Percentiles rank a stretch among this genome's conserved stretches.
These are phyloP conservation scores for Aureobasidium namibiae DNA, from an alignment of 2,329 filamentous ascomycete species.

Conservation along the genomic window DNA sequence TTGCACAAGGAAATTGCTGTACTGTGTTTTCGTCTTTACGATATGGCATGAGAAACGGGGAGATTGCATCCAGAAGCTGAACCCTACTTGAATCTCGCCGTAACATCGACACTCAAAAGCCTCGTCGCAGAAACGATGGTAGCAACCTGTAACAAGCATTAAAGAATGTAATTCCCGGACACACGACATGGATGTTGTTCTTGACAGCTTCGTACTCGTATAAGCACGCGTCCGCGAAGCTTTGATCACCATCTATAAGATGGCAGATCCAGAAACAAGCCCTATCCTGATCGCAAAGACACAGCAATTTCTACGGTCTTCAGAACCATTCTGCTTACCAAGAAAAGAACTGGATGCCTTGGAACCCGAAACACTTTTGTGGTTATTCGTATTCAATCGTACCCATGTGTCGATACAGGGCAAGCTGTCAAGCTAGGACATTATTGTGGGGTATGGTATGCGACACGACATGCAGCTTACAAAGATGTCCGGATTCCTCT, in stretches of 20 bases:
- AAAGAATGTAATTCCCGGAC: neutral
- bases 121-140: neutral
- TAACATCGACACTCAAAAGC: neutral
- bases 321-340: neutral
- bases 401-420: neutral
- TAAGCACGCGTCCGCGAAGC: neutral
- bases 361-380: neutral
- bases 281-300: neutral
- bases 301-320: neutral
- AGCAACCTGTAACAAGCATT: no score
- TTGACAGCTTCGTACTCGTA: conserved; percentile 3
- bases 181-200: no score
- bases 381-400: neutral
- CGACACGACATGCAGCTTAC: neutral
- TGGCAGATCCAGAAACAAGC: neutral
- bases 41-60: neutral
- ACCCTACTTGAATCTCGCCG: neutral
- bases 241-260: neutral
- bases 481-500: neutral
- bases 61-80: neutral
- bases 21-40: neutral
- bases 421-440: neutral
- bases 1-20: neutral
- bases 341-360: neutral
- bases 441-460: neutral